Conservation (phyloP, 1,284 basidiomycete species). For the Fomitopsis pinicola region DNA sequence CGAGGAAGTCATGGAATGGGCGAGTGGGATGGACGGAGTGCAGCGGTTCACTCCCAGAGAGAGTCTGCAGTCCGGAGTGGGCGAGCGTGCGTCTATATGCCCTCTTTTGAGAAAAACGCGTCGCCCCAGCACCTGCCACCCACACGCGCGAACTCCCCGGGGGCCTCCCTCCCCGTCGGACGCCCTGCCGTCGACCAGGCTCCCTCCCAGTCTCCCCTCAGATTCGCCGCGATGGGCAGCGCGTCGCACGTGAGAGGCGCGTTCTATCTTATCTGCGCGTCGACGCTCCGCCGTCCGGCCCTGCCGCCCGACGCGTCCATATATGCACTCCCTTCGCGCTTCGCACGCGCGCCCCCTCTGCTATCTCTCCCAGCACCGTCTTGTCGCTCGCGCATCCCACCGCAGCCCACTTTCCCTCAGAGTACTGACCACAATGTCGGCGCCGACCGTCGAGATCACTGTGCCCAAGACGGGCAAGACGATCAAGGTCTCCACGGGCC, state of each 20-base stretch:
- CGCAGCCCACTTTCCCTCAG: background rate
- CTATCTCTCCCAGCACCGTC: background rate
- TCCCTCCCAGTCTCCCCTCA: background rate
- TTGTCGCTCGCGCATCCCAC: background rate
- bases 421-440: slow-evolving; percentile 11
- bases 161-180: background rate
- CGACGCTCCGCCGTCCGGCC: background rate
- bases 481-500: slow-evolving; percentile 70
- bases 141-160: background rate
- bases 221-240: background rate
- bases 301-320: background rate
- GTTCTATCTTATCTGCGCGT: slow-evolving; percentile 1
- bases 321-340: background rate
- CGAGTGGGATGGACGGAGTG: no score
- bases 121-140: background rate
- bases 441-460: slow-evolving; percentile 20
- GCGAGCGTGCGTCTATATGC: background rate
- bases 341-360: background rate
- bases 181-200: background rate
- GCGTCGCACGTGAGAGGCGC: background rate
- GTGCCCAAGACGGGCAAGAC: slow-evolving; percentile 38
- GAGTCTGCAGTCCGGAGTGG: background rate
- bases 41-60: no score
- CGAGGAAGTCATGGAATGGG: background rate
- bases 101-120: background rate